Conservation (phyloP, 2,329 filamentous ascomycete genomes). For the Tolypocladium inflatum region DNA sequence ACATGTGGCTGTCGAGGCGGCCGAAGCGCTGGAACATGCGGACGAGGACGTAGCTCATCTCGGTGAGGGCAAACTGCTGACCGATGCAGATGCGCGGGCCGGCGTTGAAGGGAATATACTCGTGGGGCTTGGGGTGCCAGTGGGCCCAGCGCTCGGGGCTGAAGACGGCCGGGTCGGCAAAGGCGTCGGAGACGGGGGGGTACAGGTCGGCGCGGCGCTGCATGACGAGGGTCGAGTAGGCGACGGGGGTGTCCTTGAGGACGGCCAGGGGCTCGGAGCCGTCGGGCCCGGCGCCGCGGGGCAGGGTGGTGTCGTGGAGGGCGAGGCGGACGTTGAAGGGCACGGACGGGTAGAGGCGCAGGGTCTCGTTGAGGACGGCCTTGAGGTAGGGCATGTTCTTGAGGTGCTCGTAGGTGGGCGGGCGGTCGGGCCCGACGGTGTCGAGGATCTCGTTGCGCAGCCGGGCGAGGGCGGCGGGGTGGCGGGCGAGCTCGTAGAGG, state of each 20-base stretch:
- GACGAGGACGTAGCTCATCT: conserved; percentile 65
- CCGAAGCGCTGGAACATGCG: conserved; percentile 65
- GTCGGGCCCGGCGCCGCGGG: conserved; percentile 58
- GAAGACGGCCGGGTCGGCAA: conserved; percentile 40
- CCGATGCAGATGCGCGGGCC: conserved; percentile 66
- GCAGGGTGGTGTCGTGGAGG: conserved; percentile 64
- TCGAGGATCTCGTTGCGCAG: conserved; percentile 65
- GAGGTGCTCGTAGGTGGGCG: conserved; percentile 67
- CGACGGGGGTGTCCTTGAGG: conserved; percentile 54
- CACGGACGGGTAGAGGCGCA: conserved; percentile 68
- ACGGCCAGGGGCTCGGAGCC: conserved; percentile 53
- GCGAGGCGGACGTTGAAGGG: conserved; percentile 71
- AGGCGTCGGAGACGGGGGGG: conserved; percentile 35
- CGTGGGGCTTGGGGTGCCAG: conserved; percentile 56
- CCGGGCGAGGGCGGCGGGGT: conserved; percentile 57
- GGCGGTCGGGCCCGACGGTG: conserved; percentile 51
- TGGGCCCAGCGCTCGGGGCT: conserved; percentile 56
- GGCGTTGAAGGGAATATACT: conserved; percentile 67
- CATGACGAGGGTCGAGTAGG: conserved; percentile 61
- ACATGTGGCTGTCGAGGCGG: conserved; percentile 48
- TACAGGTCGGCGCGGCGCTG: conserved; percentile 60
- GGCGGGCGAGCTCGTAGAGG: conserved; percentile 69
- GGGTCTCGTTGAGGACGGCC: conserved; percentile 64
- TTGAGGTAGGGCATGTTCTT: conserved; percentile 82
- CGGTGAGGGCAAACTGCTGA: conserved; percentile 72